Evolutionary conservation across 2,329 filamentous ascomycete species (phyloP).

Genomic region (Cladosporium sp.): DNA sequence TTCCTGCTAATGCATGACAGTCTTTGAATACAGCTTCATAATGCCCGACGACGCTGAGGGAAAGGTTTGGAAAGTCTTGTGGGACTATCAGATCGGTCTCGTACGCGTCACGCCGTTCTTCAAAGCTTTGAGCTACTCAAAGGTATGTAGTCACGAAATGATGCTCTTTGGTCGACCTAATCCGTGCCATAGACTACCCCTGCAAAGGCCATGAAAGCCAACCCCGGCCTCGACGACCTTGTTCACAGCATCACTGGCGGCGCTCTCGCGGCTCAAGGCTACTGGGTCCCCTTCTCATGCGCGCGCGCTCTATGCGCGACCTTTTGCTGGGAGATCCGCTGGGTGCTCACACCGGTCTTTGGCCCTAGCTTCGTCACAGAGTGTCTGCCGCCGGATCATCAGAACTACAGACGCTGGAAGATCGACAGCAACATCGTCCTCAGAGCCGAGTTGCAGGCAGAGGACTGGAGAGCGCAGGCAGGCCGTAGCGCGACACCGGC

Average conservation of each 20-base stretch:
- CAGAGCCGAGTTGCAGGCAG: conserved; percentile 40
- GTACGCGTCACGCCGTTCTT: conserved; percentile 94
- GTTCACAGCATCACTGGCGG: conserved; percentile 94
- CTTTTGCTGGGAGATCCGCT: conserved; percentile 83
- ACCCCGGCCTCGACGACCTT: conserved; percentile 79
- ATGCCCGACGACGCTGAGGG: conserved; percentile 62
- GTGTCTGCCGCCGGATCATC: conserved; percentile 65
- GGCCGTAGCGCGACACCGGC: conserved; percentile 23
- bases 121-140: conserved; percentile 83
- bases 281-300: conserved; percentile 92
- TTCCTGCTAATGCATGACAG: conserved; percentile 45
- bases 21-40: conserved; percentile 81
- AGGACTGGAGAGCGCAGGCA: conserved; percentile 35
- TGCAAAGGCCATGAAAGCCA: conserved; percentile 69
- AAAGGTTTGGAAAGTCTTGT: conserved; percentile 66
- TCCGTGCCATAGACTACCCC: conserved; percentile 70
- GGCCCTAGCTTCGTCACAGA: conserved; percentile 74
- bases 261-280: conserved; percentile 86
- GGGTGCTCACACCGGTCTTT: conserved; percentile 86
- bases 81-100: conserved; percentile 94
- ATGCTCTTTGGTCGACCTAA: background rate
- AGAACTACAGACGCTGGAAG: conserved; percentile 54
- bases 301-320: conserved; percentile 85
- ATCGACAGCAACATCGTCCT: conserved; percentile 43
- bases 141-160: conserved; percentile 59